A percentile compares a stretch with the other conserved stretches of the same genome.
Conservation (phyloP, 2,329 filamentous ascomycete species). For the Talaromyces sp. region DNA sequence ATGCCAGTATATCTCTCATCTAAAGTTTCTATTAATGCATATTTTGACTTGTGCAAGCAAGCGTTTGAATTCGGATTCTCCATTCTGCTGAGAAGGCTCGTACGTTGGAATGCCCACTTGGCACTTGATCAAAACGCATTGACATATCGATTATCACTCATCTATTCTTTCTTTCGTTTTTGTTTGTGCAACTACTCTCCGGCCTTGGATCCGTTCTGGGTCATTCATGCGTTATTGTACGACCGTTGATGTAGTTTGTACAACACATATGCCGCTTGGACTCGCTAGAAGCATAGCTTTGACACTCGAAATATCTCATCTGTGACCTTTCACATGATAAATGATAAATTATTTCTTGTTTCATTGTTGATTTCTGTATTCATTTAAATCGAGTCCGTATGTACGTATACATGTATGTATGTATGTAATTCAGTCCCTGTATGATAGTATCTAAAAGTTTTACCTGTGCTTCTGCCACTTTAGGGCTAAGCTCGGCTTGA, state of each 20-base stretch:
- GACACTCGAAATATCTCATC: neutral
- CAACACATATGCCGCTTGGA: neutral
- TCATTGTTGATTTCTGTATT: neutral
- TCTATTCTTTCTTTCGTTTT: neutral
- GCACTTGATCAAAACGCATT: conserved; percentile 6
- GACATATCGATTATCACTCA: neutral
- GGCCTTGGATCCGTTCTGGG: neutral
- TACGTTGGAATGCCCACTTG: neutral
- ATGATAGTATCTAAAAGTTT: neutral
- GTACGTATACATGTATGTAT: neutral
- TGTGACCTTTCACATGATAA: conserved; percentile 4
- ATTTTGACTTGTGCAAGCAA: neutral
- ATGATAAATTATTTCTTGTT: neutral
- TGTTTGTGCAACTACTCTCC: neutral
- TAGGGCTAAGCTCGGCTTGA: conserved; percentile 4
- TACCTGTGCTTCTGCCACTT: neutral
- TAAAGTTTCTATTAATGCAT: neutral
- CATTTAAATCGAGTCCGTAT: neutral
- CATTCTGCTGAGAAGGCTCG: neutral
- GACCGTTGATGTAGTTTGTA: conserved; percentile 1
- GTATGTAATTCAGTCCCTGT: neutral
- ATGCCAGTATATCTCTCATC: neutral
- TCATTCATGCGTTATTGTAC: neutral
- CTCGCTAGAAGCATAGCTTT: neutral
- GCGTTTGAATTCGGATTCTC: neutral